Percentiles rank a stretch among this genome's conserved stretches.
These are phyloP conservation scores for Polytrichum commune DNA, from an alignment of 225 moss, liverwort and hornwort species.

Conservation along the genomic window DNA sequence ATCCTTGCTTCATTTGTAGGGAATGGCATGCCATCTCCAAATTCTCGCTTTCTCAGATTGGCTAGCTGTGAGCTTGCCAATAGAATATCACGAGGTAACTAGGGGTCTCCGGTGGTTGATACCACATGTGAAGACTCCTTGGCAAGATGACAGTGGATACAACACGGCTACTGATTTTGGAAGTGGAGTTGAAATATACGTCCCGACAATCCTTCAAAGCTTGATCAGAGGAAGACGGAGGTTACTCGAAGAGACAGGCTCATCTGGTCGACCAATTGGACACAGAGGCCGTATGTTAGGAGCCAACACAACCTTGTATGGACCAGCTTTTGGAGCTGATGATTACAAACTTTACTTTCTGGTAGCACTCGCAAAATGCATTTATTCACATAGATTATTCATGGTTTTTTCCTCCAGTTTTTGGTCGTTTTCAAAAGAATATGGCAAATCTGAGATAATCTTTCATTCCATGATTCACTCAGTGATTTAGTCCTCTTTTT, in stretches of 20 bases:
- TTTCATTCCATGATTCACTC: no score
- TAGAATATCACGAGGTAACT: slow-evolving; percentile 65
- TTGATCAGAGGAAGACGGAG: slow-evolving; percentile 41
- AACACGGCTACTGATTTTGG: slow-evolving; percentile 19
- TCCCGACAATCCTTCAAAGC: slow-evolving; percentile 26
- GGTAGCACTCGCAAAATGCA: slow-evolving; percentile 21
- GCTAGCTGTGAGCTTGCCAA: slow-evolving; percentile 72
- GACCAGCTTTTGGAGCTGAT: slow-evolving; percentile 64
- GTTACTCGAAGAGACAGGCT: slow-evolving; percentile 26
- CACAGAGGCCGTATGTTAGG: slow-evolving; percentile 44
- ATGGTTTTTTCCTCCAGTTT: no score
- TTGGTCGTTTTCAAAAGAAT: no score
- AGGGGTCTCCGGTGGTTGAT: slow-evolving; percentile 85
- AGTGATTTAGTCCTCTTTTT: no score
- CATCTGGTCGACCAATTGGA: slow-evolving; percentile 5
- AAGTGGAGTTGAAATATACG: slow-evolving; percentile 23
- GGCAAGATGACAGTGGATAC: slow-evolving; percentile 40
- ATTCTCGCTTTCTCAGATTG: slow-evolving; percentile 77
- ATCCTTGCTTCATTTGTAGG: slow-evolving; percentile 35
- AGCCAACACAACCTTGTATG: slow-evolving; percentile 54
- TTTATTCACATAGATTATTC: no score
- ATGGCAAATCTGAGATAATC: no score
- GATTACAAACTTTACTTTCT: slow-evolving; percentile 73
- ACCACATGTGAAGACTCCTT: slow-evolving; percentile 70
- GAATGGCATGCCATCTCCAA: slow-evolving; percentile 85